phyloP scores from a whole-genome alignment of 164 flowering plant genomes.

The Protea cynaroides region DNA sequence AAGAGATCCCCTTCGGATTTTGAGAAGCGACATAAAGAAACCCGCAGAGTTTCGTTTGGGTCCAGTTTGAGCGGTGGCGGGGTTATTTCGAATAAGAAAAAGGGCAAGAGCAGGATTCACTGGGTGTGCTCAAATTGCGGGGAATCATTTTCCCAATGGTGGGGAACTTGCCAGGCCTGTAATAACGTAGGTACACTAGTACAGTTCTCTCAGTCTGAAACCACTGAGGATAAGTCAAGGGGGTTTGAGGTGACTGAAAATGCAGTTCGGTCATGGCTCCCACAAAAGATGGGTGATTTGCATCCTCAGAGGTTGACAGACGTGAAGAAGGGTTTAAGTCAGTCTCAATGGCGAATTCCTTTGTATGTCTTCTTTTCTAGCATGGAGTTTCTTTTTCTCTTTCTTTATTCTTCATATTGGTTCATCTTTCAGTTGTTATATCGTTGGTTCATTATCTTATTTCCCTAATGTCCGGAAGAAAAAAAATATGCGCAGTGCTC shows the following conservation, averaged over 20 bases:
- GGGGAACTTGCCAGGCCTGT: conserved; percentile 71
- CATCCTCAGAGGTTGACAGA: conserved; percentile 58
- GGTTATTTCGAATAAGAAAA: conserved; percentile 26
- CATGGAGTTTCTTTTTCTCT: not conserved
- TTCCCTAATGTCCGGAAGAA: not conserved
- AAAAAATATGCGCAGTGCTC: not conserved
- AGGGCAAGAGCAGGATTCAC: conserved; percentile 38
- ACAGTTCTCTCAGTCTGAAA: conserved; percentile 28
- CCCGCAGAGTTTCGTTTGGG: not conserved
- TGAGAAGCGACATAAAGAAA: not conserved
- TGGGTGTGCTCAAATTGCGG: conserved; percentile 83
- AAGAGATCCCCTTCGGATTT: not conserved
- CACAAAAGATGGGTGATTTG: conserved; percentile 19
- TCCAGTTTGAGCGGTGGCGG: conserved; percentile 9
- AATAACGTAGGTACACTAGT: conserved; percentile 38
- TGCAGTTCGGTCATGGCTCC: conserved; percentile 51
- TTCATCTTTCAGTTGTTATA: not conserved
- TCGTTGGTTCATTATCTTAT: not conserved
- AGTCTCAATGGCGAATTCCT: conserved; percentile 58
- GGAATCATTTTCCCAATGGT: conserved; percentile 68
- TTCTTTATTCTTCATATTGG: not conserved
- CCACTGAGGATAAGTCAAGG: conserved; percentile 14
- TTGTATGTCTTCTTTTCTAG: conserved; percentile 38
- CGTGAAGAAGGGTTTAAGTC: conserved; percentile 48
- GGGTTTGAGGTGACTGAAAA: conserved; percentile 43